A percentile compares a stretch with the other conserved stretches of the same genome.
phyloP scores from a whole-genome alignment of 805 yeast species.

The Candida ponderosae region DNA sequence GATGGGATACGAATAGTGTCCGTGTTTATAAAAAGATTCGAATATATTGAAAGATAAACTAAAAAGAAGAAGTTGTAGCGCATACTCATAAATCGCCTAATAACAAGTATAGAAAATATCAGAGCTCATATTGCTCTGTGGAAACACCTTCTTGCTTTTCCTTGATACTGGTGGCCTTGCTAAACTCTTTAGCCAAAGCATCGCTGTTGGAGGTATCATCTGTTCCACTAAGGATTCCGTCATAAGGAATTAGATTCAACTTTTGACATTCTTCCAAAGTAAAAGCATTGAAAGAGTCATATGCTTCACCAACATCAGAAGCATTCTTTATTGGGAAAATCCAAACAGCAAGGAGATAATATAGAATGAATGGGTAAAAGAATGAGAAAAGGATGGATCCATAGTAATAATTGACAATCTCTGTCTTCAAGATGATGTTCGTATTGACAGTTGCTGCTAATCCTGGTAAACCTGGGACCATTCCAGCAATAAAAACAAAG shows the following conservation, averaged over 20 bases:
- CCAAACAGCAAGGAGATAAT: conserved; percentile 12
- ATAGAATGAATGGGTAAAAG: conserved; percentile 16
- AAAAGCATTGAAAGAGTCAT: conserved; percentile 25
- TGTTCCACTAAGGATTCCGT: conserved; percentile 1
- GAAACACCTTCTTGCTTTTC: too few species aligned
- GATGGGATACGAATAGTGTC: conserved; percentile 61
- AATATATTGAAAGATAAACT: too few species aligned
- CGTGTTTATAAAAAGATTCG: too few species aligned
- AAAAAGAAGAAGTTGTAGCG: too few species aligned
- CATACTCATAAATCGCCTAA: too few species aligned
- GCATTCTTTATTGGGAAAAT: conserved; percentile 19
- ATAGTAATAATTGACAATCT: background rate
- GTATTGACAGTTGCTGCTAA: conserved; percentile 21
- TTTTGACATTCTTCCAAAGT: conserved; percentile 25
- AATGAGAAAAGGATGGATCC: conserved; percentile 18
- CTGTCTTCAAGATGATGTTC: conserved; percentile 10
- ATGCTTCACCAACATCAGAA: conserved; percentile 20
- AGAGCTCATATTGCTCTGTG: too few species aligned
- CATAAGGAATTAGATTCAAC: conserved; percentile 23
- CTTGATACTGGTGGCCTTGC: too few species aligned
- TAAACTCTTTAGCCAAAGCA: background rate
- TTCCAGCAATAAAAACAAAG: conserved; percentile 27
- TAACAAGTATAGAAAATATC: too few species aligned
- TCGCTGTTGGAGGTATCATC: background rate
- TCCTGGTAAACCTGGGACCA: conserved; percentile 36